Base-by-base conservation (phyloP, 139 green algal species). In the Coccomyxa sp. region DNA sequence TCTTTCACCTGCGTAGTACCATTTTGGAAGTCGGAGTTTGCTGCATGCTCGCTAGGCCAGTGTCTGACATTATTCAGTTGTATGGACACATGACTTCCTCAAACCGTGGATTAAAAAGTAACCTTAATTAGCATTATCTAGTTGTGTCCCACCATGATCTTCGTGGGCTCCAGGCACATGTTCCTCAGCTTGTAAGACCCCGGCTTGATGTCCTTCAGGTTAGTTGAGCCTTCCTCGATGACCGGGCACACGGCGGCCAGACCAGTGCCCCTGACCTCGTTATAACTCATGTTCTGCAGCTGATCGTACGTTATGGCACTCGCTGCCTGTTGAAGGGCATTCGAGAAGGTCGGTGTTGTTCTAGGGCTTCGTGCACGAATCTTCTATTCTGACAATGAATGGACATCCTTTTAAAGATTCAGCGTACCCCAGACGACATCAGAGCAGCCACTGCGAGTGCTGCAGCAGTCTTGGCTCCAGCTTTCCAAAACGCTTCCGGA, bases 281-380 rank as follows among this genome's bases (percentile, higher is more conserved):
- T 71, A 71, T 71, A 71, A 25, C 18, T 71, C 63, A 71, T 71
- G 63, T 71, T 71, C 63, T 71, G 63, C 77, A 81, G 77, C 77
- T 81, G 32, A 13, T 81, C 38, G 77, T 67, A 81, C 15, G 77
- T 67, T 32, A 81, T 81, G 38, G 77, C 77, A 57, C 25, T 67
- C 38, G 77, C 77, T 1, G 77, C 38, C n/a, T 57, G 38, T 32
- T 79, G 75, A 17, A 13, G 17, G 27, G 75, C 75, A 58, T 7
- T 51, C 38, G 38, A 51, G 7, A 9, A 71, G 18, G 4, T 28
- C 21, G 21, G 63, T n/a, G 18, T 71, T 21, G 1, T 71, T 71
- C 63, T 71, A 28, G 21, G 63, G 63, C 63, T 21, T 28, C 18
- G 21, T 21, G 21, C 18, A 71, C 18, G 9, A 21, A 71, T 25